Base-by-base conservation (phyloP, 306 rosid species). In the Dryas drummondii region DNA sequence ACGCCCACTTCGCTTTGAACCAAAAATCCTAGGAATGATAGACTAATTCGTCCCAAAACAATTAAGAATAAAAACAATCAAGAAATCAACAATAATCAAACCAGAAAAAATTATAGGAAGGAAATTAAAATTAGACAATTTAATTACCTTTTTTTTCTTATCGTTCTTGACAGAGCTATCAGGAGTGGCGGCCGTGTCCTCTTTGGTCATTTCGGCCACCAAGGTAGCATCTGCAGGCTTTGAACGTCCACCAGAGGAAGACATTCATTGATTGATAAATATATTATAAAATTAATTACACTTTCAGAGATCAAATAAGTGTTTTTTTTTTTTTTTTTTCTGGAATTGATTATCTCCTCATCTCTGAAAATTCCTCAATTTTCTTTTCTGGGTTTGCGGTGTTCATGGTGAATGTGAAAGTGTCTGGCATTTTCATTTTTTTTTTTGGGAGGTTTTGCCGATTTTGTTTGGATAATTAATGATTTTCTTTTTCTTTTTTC, bases 1-100 rank as follows among this genome's bases (percentile, higher is more conserved):
- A 68, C 80, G 75, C 14, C 83, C 92, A 51, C 45, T 48, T 85
- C 75, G 52, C 83, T 80, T 93, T 54, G 93, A 88, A 76, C 91
- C 86, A 22, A 93, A 93, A 68, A 91, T 79, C 92, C 91, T 88
- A 4, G 97, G 94, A 70, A 91, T 74, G 55, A 91, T 78, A 71
- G 90, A 93, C 98, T 93, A 32, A 32, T 32, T 83, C 0, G 72
- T 10, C 55, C 80, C 50, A 57, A 16, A 58, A 47, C 19, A 12
- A 56, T 12, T 26, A 11, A 45, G 44, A 66, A 19, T 2, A 0
- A 59, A 19, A 17, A 1, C 12, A 27, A 9, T 13, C 5, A n/a
- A 11, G 5, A 15, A 44, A 26, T 0, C n/a, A 13, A 48, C 50
- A 40, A 37, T 1, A 69, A 47, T 72, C 5, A 2, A 22, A 62